Percentiles rank a stretch among this genome's conserved stretches.
phyloP scores from a whole-genome alignment of 2,329 filamentous ascomycete species.

The Sordariomycetes sp. region DNA sequence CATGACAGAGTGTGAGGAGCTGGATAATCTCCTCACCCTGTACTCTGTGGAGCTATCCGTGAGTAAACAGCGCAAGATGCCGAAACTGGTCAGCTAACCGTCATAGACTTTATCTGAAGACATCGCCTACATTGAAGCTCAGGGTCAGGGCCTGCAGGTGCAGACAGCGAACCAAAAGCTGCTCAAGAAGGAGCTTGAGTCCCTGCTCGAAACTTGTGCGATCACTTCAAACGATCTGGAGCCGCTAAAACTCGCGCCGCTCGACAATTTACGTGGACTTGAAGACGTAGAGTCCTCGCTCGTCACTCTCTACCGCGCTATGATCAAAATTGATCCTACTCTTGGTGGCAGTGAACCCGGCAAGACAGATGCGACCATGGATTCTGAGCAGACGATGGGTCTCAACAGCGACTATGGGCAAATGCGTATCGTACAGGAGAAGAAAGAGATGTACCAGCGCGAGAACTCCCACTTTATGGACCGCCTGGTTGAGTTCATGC shows the following conservation, averaged over 20 bases:
- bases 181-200: conserved; percentile 80
- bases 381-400: conserved; percentile 31
- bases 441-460: conserved; percentile 78
- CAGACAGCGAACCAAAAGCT: conserved; percentile 96
- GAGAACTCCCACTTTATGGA: conserved; percentile 71
- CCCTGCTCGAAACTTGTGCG: conserved; percentile 81
- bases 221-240: conserved; percentile 70
- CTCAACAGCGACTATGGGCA: conserved; percentile 70
- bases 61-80: too few species aligned
- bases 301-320: conserved; percentile 79
- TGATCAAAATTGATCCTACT: conserved; percentile 85
- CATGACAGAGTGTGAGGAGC: conserved; percentile 91
- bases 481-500: conserved; percentile 74
- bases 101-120: conserved; percentile 82
- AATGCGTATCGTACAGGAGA: conserved; percentile 91
- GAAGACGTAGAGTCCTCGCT: conserved; percentile 71
- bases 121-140: conserved; percentile 93
- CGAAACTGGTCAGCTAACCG: conserved; percentile 8
- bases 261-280: conserved; percentile 63
- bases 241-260: conserved; percentile 61
- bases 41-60: conserved; percentile 92
- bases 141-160: conserved; percentile 92
- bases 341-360: conserved; percentile 46
- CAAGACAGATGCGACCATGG: conserved; percentile 37
- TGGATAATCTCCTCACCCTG: conserved; percentile 86